Percentiles rank a stretch among this genome's conserved stretches.
These are phyloP conservation scores for Eucalyptus shirleyi DNA, from an alignment of 345 rosid genomes.

Conservation along the genomic window DNA sequence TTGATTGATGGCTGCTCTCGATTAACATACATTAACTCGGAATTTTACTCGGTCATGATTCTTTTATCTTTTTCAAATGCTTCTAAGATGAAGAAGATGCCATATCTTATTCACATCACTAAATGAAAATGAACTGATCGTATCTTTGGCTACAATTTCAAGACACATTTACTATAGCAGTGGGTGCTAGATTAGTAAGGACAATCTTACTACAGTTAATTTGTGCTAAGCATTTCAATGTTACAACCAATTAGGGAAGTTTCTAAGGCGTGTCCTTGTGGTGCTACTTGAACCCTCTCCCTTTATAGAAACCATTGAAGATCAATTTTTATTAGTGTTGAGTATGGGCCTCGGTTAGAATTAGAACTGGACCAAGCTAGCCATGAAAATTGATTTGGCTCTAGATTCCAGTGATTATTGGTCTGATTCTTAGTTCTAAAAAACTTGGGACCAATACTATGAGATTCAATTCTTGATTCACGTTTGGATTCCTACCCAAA, in stretches of 20 bases:
- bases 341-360: not conserved
- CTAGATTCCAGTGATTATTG: no score
- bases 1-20: not conserved
- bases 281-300: not conserved
- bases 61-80: not conserved
- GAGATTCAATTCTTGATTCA: not conserved
- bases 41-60: no score
- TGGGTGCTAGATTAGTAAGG: not conserved
- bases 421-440: not conserved
- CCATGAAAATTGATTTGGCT: not conserved
- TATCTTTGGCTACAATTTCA: not conserved
- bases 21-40: not conserved
- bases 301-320: not conserved
- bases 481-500: not conserved
- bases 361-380: fast-evolving
- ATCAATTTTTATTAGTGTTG: not conserved
- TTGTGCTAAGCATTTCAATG: not conserved
- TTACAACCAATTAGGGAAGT: not conserved
- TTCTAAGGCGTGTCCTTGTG: not conserved
- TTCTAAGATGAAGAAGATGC: not conserved
- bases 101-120: not conserved
- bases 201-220: no score
- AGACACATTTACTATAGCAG: not conserved
- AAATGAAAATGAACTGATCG: not conserved
- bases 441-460: not conserved